Percentiles rank a stretch among this genome's conserved stretches.
Conservation (phyloP, 306 rosid species). For the Malus domestica region DNA sequence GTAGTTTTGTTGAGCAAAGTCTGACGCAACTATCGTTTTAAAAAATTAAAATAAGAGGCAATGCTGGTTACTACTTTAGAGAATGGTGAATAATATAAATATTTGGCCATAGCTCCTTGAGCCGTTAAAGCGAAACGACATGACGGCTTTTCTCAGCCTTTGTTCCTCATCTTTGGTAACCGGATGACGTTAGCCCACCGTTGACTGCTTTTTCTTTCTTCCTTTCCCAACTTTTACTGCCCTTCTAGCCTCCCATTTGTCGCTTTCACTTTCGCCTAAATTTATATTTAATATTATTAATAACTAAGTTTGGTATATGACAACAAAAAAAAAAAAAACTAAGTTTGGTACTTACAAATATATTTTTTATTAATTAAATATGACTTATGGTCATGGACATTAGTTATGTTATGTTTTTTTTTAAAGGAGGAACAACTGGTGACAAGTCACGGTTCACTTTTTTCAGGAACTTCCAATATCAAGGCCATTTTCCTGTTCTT, state of each 20-base stretch:
- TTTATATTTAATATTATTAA: background rate
- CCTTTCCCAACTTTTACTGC: background rate
- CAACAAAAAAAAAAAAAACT: too few species aligned
- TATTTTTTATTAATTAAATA: background rate
- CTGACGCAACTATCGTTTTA: constrained; percentile 56
- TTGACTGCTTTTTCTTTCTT: constrained; percentile 38
- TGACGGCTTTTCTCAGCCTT: constrained; percentile 74
- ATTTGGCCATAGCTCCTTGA: constrained; percentile 2
- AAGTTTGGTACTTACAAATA: background rate
- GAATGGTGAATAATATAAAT: background rate
- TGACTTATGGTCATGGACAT: background rate
- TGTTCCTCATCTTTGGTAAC: constrained; percentile 35
- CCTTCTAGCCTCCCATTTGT: constrained; percentile 28
- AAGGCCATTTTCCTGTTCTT: constrained; percentile 19
- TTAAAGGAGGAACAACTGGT: too few species aligned
- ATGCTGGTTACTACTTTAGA: background rate
- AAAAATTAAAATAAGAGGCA: background rate
- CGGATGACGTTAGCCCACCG: constrained; percentile 54
- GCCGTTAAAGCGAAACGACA: constrained; percentile 58
- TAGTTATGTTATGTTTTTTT: background rate
- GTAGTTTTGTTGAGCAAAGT: background rate
- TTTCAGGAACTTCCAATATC: constrained; percentile 35
- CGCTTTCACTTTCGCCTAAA: constrained; percentile 28
- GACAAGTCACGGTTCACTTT: too few species aligned
- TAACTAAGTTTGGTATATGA: background rate